Evolutionary conservation across 129 eudicot species (phyloP).

Genomic region (Deinandra increscens): DNA sequence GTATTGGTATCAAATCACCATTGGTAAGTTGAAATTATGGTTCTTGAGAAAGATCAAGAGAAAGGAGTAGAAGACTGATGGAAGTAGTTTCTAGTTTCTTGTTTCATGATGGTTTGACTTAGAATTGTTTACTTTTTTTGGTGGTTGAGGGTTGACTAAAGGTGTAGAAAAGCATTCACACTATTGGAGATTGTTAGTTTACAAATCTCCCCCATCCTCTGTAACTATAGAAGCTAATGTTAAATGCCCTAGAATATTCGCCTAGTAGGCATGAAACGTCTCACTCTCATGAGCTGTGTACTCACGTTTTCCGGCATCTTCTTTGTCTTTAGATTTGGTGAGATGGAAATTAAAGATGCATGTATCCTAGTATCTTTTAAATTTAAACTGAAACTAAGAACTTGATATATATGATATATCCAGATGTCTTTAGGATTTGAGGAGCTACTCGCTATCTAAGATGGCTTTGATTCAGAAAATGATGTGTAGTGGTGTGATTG

Average conservation of each 20-base stretch:
- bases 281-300: too few species aligned
- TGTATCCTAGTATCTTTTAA: neutral
- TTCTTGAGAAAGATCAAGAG: neutral
- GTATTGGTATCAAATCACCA: neutral
- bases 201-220: neutral
- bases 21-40: constrained; percentile 11
- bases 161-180: constrained; percentile 13
- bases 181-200: neutral
- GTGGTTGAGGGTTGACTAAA: constrained; percentile 6
- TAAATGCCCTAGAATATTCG: too few species aligned
- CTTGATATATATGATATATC: neutral
- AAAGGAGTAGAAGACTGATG: too few species aligned
- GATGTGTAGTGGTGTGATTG: neutral
- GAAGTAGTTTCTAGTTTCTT: neutral
- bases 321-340: constrained; percentile 6
- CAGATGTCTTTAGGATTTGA: neutral
- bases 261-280: too few species aligned
- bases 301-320: too few species aligned
- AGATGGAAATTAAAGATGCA: neutral
- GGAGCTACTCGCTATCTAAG: neutral
- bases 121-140: neutral
- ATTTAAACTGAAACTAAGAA: neutral
- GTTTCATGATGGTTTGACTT: neutral
- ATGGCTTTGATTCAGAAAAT: neutral
- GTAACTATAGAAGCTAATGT: too few species aligned